These are phyloP conservation scores for Galerina marginata DNA, from an alignment of 768 basidiomycete genomes.

Conservation along the genomic window DNA sequence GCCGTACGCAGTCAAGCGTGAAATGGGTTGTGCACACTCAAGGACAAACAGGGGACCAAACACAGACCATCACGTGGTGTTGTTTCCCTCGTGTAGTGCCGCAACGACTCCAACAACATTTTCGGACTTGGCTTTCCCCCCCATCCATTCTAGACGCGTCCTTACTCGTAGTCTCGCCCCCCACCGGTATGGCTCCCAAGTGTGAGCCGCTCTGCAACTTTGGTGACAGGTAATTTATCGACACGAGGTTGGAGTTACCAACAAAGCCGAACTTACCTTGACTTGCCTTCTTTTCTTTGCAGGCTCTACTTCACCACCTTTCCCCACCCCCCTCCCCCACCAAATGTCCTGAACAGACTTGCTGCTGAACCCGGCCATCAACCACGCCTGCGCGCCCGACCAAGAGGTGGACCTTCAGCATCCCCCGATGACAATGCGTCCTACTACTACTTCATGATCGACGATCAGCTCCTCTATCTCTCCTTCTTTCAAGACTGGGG, in stretches of 20 bases:
- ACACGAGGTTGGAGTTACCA: constrained; percentile 9
- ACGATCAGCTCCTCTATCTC: constrained; percentile 90
- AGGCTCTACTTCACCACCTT: constrained; percentile 93
- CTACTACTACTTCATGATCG: constrained; percentile 92
- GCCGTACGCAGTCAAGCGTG: too few relatives aligned
- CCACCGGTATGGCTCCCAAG: constrained; percentile 45
- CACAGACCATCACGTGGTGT: too few relatives aligned
- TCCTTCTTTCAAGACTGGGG: constrained; percentile 97
- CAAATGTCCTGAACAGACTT: constrained; percentile 67
- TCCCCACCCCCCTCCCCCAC: constrained; percentile 71
- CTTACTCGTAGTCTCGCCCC: constrained; percentile 3
- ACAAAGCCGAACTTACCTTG: constrained; percentile 2
- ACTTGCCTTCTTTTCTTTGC: constrained; percentile 20
- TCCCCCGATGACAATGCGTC: constrained; percentile 76
- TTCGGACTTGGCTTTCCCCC: neutral
- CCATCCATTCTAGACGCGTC: constrained; percentile 20
- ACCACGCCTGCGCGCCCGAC: constrained; percentile 67
- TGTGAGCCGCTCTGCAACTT: constrained; percentile 85
- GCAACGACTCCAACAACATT: neutral
- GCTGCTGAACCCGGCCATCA: constrained; percentile 55
- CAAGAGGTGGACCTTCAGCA: constrained; percentile 61
- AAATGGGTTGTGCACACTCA: too few relatives aligned
- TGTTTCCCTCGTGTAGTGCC: constrained; percentile 3
- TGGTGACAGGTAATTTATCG: constrained; percentile 63
- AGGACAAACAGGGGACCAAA: too few relatives aligned